Evolutionary conservation across 2,329 filamentous ascomycete species (phyloP).

Genomic region (Apiospora phragmitis): DNA sequence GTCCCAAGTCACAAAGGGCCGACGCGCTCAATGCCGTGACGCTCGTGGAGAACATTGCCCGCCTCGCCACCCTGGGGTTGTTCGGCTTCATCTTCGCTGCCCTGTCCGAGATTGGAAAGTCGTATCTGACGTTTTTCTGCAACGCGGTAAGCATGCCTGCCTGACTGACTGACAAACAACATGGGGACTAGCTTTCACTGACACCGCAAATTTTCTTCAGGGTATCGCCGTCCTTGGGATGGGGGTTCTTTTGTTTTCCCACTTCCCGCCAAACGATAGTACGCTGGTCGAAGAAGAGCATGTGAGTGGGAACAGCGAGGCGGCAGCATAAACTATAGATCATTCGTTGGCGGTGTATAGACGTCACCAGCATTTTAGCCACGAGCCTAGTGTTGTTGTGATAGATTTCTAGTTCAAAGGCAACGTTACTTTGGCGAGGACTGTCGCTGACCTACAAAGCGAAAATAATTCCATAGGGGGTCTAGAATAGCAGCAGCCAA

Average conservation of each 20-base stretch:
- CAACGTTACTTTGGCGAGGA: neutral
- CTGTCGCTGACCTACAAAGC: neutral
- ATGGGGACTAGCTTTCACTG: neutral
- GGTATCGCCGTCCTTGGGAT: neutral
- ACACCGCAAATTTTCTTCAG: neutral
- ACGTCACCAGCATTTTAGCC: neutral
- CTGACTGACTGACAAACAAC: no score
- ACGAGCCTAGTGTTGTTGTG: no score
- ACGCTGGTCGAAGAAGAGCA: conserved; percentile 3
- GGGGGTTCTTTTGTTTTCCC: conserved; percentile 4
- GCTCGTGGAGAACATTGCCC: conserved; percentile 68
- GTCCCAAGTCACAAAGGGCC: conserved; percentile 57
- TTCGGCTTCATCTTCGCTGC: conserved; percentile 69
- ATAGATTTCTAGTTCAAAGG: neutral
- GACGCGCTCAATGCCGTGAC: conserved; percentile 71
- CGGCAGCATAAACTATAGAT: neutral
- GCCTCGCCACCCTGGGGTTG: conserved; percentile 61
- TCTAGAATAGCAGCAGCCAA: neutral
- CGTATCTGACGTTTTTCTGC: conserved; percentile 65
- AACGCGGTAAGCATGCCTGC: conserved; percentile 54
- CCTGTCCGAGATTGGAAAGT: conserved; percentile 59
- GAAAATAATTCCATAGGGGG: neutral
- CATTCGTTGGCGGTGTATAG: neutral
- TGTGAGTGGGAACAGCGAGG: neutral
- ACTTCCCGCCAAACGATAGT: conserved; percentile 8